A percentile compares a stretch with the other conserved stretches of the same genome.
Conservation (phyloP, 768 basidiomycete species). For the Lentinula edodes region DNA sequence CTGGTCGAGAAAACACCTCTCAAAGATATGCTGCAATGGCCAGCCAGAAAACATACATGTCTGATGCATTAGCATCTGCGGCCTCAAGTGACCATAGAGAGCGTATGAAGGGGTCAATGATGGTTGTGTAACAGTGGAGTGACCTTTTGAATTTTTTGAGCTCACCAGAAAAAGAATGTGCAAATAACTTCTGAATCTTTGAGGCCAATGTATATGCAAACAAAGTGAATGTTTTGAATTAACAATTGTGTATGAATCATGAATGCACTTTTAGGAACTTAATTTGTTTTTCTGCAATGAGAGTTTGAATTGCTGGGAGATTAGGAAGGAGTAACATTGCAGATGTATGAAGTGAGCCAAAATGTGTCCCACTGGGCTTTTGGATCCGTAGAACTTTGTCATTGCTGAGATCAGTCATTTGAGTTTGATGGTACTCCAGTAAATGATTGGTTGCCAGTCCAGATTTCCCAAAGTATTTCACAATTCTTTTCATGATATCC, state of each 20-base stretch:
- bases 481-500: not conserved
- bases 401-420: conserved; percentile 9
- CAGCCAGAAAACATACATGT: conserved; percentile 21
- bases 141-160: conserved; percentile 6
- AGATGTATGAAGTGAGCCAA: conserved; percentile 1
- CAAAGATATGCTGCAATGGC: conserved; percentile 14
- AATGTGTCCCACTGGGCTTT: not conserved
- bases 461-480: not conserved
- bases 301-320: conserved; percentile 8
- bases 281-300: conserved; percentile 4
- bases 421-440: conserved; percentile 7
- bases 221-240: not conserved
- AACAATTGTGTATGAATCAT: not conserved
- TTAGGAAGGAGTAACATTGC: conserved; percentile 8
- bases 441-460: conserved; percentile 1
- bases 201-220: not conserved
- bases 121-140: conserved; percentile 12
- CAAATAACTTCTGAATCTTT: not conserved
- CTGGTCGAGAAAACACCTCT: not conserved
- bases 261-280: not conserved
- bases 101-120: conserved; percentile 13
- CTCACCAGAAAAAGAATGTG: not conserved
- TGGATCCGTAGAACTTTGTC: conserved; percentile 6
- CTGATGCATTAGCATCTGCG: conserved; percentile 12
- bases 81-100: conserved; percentile 23